A percentile compares a stretch with the other conserved stretches of the same genome.
Conservation (phyloP, 2,329 filamentous ascomycete species). For the Emericellopsis atlantica region DNA sequence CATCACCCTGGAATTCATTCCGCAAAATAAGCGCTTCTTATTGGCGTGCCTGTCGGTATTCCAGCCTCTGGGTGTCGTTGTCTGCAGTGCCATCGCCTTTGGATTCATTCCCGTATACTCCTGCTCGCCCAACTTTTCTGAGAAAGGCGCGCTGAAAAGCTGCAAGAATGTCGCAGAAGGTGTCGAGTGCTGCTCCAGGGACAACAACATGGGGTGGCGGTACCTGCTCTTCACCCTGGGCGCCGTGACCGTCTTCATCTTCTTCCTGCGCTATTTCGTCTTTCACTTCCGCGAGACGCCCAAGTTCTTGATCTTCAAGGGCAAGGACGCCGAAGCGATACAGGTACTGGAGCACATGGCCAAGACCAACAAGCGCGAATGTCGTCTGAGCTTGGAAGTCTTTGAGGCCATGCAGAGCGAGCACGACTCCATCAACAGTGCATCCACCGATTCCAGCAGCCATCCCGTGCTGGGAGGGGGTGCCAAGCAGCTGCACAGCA, state of each 20-base stretch:
- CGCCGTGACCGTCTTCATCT: constrained; percentile 27
- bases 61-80: constrained; percentile 40
- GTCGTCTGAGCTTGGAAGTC: constrained; percentile 21
- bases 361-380: constrained; percentile 19
- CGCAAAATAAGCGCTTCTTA: constrained; percentile 33
- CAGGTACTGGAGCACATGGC: constrained; percentile 33
- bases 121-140: constrained; percentile 36
- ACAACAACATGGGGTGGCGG: constrained; percentile 36
- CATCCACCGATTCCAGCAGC: constrained; percentile 6
- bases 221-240: constrained; percentile 32
- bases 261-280: constrained; percentile 28
- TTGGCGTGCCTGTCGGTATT: constrained; percentile 40
- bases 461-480: constrained; percentile 7
- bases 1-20: constrained; percentile 42
- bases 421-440: constrained; percentile 7
- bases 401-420: constrained; percentile 15
- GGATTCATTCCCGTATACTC: constrained; percentile 37
- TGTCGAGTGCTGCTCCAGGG: constrained; percentile 20
- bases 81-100: constrained; percentile 37
- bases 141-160: constrained; percentile 23
- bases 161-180: constrained; percentile 21
- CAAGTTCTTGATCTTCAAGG: constrained; percentile 29
- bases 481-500: constrained; percentile 5
- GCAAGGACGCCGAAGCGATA: constrained; percentile 31
- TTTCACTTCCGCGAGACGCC: constrained; percentile 35